Evolutionary conservation across 1,284 basidiomycete species (phyloP).

Genomic region (Ustilago cynodontis): DNA sequence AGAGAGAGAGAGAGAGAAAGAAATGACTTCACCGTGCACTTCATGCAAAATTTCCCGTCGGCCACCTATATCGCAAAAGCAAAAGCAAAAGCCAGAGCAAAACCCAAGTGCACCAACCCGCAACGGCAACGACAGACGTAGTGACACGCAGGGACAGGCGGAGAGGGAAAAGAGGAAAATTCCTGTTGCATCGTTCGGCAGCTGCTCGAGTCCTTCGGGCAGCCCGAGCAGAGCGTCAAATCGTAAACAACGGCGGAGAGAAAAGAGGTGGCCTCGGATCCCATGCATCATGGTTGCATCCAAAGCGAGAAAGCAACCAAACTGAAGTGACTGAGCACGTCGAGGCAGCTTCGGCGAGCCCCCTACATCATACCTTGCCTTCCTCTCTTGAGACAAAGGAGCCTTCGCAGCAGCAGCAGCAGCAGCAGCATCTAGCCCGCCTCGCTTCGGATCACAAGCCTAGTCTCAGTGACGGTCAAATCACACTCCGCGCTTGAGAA

Average conservation of each 20-base stretch:
- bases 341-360: conserved; percentile 9
- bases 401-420: no score
- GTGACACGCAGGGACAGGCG: not conserved
- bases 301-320: no score
- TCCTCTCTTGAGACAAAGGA: no score
- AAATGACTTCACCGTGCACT: conserved; percentile 7
- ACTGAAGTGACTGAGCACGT: not conserved
- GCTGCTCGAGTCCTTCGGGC: no score
- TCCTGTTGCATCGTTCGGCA: not conserved
- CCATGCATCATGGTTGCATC: conserved; percentile 10
- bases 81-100: not conserved
- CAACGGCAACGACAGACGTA: not conserved
- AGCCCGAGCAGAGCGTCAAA: not conserved
- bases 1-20: not conserved
- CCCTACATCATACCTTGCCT: conserved; percentile 18
- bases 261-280: conserved; percentile 8
- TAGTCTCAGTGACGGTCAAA: not conserved
- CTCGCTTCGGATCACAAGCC: conserved; percentile 16
- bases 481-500: not conserved
- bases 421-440: not conserved
- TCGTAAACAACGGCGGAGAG: conserved; percentile 13
- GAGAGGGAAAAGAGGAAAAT: not conserved
- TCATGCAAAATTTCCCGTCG: conserved; percentile 2
- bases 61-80: conserved; percentile 8
- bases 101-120: not conserved